Conservation (phyloP, 2,329 filamentous ascomycete species). For the Fusarium sp. region DNA sequence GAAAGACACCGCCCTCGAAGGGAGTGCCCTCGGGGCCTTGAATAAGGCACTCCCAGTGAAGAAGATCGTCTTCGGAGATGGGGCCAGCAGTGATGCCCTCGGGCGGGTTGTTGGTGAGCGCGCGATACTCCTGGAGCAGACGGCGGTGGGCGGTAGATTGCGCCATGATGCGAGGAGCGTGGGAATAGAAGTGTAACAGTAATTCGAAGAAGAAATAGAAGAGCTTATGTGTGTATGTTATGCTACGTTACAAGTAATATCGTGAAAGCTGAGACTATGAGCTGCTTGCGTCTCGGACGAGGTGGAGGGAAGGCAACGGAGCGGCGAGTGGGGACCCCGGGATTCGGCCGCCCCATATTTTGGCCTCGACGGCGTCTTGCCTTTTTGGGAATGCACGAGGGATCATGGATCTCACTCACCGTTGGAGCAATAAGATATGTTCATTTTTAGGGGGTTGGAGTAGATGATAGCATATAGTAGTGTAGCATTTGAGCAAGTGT, state of each 20-base stretch:
- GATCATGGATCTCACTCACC: conserved; percentile 6
- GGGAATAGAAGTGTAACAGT: too few relatives aligned
- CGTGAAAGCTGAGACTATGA: background rate
- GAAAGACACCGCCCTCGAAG: conserved; percentile 95
- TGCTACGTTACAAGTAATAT: background rate
- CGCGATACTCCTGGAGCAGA: conserved; percentile 95
- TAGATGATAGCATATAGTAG: too few relatives aligned
- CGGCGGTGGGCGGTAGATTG: conserved; percentile 77
- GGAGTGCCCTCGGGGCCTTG: conserved; percentile 95
- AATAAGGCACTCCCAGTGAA: conserved; percentile 96
- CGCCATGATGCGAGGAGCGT: conserved; percentile 58
- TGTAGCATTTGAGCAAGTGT: background rate
- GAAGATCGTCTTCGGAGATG: conserved; percentile 92
- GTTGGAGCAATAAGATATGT: background rate
- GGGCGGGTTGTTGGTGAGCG: conserved; percentile 93
- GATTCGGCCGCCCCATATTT: conserved; percentile 7
- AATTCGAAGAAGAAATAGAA: background rate
- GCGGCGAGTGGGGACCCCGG: conserved; percentile 34
- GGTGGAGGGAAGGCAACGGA: conserved; percentile 36
- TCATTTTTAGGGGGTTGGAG: background rate
- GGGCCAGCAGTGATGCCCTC: conserved; percentile 97
- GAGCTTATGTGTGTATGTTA: background rate
- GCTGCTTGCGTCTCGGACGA: conserved; percentile 24
- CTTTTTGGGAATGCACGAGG: conserved; percentile 12
- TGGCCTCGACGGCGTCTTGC: conserved; percentile 2